Evolutionary conservation across 2,329 filamentous ascomycete genomes (phyloP), one percentile per base, ranked within the genome.

Genomic region (Penicillium sp.): DNA sequence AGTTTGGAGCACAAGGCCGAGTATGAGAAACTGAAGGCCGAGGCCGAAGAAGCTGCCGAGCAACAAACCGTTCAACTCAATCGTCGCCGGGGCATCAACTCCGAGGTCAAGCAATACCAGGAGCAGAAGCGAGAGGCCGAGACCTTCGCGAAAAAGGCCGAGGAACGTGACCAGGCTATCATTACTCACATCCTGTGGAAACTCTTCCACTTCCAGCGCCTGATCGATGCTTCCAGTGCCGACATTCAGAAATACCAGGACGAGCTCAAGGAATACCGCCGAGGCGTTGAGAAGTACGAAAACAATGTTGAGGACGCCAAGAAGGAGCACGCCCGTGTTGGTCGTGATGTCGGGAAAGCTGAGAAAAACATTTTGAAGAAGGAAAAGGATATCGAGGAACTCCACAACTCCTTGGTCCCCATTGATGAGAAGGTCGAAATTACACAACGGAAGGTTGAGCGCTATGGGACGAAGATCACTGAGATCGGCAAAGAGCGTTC

Each of bases 151-250:
- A 86, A 84, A 59, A 97, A 96, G 73, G 88, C 88, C 1, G 88
- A 94, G 49, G 90, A 97, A 70, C 86, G 90, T 45, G 93, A 99
- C 69, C 84, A 90, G 49, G 94, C 93, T 7, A 88, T 96, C 51
- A 89, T 97, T 50, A 92, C 88, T 1, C 93, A 97, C 61, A 92
- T 95, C 31, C 78, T 99, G 13, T 99, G 93, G 93, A 97, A 96
- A 74, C 80, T 99, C 1, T 97, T 90, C 70, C 91, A 96, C 67
- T 95, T 95, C 70, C 93, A 99, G 71, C 88, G 87, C 52, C 84
- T 91, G 28, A 96, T 99, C 78, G 90, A 96, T 63, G 88, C 93
- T 63, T 96, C 94, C 23, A 92, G 88, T 61, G 85, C 85, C 42
- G 87, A 94, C 65, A 99, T 99, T 52, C 87, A 93, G 65, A 90